phyloP scores from a whole-genome alignment of 345 rosid genomes.

The Aethionema arabicum region DNA sequence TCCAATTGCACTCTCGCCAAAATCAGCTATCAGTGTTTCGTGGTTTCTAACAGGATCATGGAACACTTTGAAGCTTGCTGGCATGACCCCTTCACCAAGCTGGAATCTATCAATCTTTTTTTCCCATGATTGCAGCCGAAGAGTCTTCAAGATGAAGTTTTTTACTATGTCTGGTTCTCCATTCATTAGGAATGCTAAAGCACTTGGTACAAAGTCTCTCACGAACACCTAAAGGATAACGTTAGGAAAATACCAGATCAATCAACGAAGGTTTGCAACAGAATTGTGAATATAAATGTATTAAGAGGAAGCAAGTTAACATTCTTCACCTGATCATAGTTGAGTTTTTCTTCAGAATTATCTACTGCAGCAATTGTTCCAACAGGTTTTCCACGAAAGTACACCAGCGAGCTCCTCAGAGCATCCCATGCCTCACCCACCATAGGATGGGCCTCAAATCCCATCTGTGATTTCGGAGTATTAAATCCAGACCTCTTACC shows the following conservation, averaged over 20 bases:
- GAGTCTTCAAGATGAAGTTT: conserved; percentile 87
- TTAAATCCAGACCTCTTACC: conserved; percentile 59
- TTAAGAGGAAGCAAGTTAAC: not conserved
- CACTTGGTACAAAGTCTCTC: conserved; percentile 93
- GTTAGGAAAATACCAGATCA: conserved; percentile 9
- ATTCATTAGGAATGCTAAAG: conserved; percentile 83
- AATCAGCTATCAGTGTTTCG: conserved; percentile 88
- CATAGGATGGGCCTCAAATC: conserved; percentile 61
- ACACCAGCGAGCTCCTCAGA: conserved; percentile 63
- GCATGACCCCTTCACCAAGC: conserved; percentile 98
- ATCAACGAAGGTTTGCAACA: not conserved
- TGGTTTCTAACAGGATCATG: conserved; percentile 83
- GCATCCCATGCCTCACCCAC: conserved; percentile 89
- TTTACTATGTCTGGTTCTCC: conserved; percentile 82
- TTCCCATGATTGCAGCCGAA: conserved; percentile 96
- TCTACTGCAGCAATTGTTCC: conserved; percentile 92
- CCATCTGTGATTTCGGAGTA: conserved; percentile 54
- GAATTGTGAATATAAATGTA: not conserved
- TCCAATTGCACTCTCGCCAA: conserved; percentile 96
- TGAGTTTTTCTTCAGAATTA: conserved; percentile 72
- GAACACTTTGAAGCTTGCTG: conserved; percentile 93
- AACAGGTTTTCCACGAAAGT: conserved; percentile 84
- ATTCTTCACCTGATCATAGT: conserved; percentile 84
- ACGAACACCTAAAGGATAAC: conserved; percentile 65
- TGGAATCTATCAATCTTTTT: conserved; percentile 96